Conservation (phyloP, 2,329 filamentous ascomycete species). For the Alternaria alternata region DNA sequence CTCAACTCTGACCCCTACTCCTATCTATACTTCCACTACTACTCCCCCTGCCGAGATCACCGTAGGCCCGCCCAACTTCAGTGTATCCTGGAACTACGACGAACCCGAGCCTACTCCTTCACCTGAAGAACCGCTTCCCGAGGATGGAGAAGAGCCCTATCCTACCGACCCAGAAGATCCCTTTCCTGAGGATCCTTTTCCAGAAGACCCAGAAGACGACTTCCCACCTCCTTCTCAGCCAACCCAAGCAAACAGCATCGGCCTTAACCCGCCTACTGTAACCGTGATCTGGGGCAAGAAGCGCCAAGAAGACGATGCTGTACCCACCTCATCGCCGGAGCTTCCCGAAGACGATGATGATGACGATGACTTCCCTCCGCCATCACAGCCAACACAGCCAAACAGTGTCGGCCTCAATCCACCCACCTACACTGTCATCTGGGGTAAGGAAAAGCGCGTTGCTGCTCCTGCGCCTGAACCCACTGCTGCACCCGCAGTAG, state of each 20-base stretch:
- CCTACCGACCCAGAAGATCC: conserved; percentile 24
- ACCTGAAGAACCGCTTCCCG: background rate
- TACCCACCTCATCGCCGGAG: conserved; percentile 6
- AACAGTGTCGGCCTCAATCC: conserved; percentile 20
- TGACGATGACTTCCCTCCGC: background rate
- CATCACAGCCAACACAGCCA: conserved; percentile 8
- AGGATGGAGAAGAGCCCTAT: conserved; percentile 8
- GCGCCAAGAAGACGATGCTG: conserved; percentile 20
- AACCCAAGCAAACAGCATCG: conserved; percentile 20
- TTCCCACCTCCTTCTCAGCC: conserved; percentile 13
- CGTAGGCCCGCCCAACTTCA: conserved; percentile 18
- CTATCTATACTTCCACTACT: background rate
- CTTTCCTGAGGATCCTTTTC: conserved; percentile 14
- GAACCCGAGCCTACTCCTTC: background rate
- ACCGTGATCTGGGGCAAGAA: conserved; percentile 26
- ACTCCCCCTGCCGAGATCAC: conserved; percentile 18
- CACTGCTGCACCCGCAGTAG: background rate
- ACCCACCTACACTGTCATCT: conserved; percentile 23
- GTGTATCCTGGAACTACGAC: conserved; percentile 15
- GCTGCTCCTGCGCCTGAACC: background rate
- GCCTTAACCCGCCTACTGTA: conserved; percentile 15
- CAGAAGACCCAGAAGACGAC: conserved; percentile 13
- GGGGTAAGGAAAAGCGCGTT: conserved; percentile 8
- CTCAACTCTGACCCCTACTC: background rate
- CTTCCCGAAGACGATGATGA: conserved; percentile 1